Conservation (phyloP, 139 green algal genomes). For the Picocystis salinarum region DNA sequence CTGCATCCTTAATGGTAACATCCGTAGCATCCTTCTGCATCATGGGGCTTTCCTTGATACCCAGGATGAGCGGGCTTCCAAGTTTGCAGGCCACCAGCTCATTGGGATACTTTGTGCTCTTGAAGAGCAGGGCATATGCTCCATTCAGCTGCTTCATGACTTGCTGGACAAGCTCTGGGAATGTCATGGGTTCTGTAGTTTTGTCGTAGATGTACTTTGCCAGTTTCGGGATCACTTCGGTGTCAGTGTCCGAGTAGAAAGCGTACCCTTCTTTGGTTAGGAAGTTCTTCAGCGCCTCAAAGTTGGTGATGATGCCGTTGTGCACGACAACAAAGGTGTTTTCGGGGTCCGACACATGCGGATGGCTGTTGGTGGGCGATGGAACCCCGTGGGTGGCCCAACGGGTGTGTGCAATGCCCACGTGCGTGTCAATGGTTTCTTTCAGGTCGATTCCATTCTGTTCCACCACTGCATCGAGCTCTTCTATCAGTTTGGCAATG, state of each 20-base stretch:
- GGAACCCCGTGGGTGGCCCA: constrained; percentile 92
- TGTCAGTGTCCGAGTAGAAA: constrained; percentile 95
- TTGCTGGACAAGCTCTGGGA: constrained; percentile 78
- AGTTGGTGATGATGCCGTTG: constrained; percentile 99
- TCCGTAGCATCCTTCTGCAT: constrained; percentile 7
- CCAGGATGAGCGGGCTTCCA: constrained; percentile 79
- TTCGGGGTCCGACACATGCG: constrained; percentile 46
- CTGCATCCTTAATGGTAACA: background rate
- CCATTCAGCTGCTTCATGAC: constrained; percentile 87
- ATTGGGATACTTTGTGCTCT: constrained; percentile 77
- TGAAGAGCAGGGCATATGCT: constrained; percentile 90
- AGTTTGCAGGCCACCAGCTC: constrained; percentile 92
- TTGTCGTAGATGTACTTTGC: constrained; percentile 71
- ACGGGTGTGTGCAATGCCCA: constrained; percentile 82
- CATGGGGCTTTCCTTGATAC: constrained; percentile 33
- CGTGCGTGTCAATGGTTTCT: constrained; percentile 10
- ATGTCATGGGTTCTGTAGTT: background rate
- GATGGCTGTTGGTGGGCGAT: constrained; percentile 69
- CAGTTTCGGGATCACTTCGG: constrained; percentile 98
- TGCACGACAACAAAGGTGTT: constrained; percentile 92
- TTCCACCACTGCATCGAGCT: background rate
- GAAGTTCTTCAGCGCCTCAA: constrained; percentile 68
- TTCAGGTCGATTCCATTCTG: constrained; percentile 3
- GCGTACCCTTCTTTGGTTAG: constrained; percentile 64
- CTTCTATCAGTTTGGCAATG: background rate